These are phyloP conservation scores for Rachicladosporium sp. DNA, from an alignment of 2,329 filamentous ascomycete species.

Conservation along the genomic window DNA sequence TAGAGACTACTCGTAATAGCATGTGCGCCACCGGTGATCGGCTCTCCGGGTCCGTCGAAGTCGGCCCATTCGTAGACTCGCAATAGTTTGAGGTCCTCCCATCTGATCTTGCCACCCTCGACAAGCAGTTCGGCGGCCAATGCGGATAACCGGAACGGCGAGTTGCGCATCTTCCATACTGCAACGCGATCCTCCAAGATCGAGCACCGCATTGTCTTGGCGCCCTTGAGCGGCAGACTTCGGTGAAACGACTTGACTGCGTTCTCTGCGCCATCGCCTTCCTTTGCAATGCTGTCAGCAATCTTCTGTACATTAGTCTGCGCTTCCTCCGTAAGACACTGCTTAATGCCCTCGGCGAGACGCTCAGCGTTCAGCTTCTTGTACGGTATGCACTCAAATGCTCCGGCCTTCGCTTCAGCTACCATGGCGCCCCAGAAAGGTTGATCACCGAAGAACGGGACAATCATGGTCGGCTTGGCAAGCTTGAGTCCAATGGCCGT, in stretches of 20 bases:
- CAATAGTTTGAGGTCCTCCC: constrained; percentile 51
- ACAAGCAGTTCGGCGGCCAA: constrained; percentile 55
- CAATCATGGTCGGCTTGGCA: constrained; percentile 60
- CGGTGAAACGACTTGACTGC: constrained; percentile 56
- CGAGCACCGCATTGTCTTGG: constrained; percentile 49
- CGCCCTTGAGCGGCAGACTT: constrained; percentile 38
- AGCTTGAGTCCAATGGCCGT: constrained; percentile 62
- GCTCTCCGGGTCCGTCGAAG: constrained; percentile 63
- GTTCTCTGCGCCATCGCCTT: constrained; percentile 56
- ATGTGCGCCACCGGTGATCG: constrained; percentile 52
- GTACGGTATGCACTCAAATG: constrained; percentile 52
- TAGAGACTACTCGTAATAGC: constrained; percentile 48
- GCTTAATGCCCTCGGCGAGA: constrained; percentile 57
- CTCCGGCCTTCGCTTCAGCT: constrained; percentile 50
- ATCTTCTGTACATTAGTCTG: constrained; percentile 46
- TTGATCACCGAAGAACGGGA: constrained; percentile 71
- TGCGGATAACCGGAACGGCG: constrained; percentile 47
- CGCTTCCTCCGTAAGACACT: constrained; percentile 52
- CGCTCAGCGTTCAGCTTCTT: constrained; percentile 52
- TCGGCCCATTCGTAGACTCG: constrained; percentile 65
- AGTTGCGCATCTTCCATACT: constrained; percentile 53
- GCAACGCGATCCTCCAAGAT: constrained; percentile 52
- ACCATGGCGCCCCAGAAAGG: constrained; percentile 68
- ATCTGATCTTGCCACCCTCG: constrained; percentile 47
- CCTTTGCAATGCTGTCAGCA: constrained; percentile 50